A percentile compares a stretch with the other conserved stretches of the same genome.
These are phyloP conservation scores for Syzygium jambos DNA, from an alignment of 345 rosid genomes.

Conservation along the genomic window DNA sequence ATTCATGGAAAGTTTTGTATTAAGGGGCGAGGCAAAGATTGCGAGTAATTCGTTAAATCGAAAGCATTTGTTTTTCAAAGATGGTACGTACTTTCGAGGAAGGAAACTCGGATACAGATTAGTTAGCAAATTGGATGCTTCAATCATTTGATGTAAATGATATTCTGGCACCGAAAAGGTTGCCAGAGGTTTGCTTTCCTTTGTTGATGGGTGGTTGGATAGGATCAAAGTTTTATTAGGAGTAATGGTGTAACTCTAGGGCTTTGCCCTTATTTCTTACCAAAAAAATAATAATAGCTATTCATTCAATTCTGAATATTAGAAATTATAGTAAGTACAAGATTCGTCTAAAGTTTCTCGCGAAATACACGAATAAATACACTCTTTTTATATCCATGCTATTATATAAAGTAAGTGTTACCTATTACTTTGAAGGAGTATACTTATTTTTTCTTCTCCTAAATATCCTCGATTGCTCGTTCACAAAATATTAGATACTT, in stretches of 20 bases:
- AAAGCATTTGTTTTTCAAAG: neutral
- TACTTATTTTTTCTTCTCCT: neutral
- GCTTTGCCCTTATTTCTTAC: neutral
- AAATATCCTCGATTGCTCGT: neutral
- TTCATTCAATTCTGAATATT: neutral
- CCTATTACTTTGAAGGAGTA: neutral
- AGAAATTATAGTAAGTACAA: neutral
- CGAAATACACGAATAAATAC: neutral
- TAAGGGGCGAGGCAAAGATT: neutral
- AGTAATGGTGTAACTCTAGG: neutral
- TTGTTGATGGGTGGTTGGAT: neutral
- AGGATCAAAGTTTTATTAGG: neutral
- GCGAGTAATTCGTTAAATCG: neutral
- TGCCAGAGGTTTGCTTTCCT: neutral
- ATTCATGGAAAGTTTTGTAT: neutral
- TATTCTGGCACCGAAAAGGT: neutral
- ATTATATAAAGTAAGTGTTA: neutral
- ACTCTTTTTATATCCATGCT: neutral
- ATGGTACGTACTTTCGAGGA: rapidly evolving
- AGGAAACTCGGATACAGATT: too few species aligned
- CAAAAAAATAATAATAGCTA: too few species aligned
- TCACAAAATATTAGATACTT: neutral
- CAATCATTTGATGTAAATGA: too few species aligned
- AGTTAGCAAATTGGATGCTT: neutral
- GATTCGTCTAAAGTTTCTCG: neutral